Base-by-base conservation (phyloP, 1,284 basidiomycete species). In the Grifola frondosa region DNA sequence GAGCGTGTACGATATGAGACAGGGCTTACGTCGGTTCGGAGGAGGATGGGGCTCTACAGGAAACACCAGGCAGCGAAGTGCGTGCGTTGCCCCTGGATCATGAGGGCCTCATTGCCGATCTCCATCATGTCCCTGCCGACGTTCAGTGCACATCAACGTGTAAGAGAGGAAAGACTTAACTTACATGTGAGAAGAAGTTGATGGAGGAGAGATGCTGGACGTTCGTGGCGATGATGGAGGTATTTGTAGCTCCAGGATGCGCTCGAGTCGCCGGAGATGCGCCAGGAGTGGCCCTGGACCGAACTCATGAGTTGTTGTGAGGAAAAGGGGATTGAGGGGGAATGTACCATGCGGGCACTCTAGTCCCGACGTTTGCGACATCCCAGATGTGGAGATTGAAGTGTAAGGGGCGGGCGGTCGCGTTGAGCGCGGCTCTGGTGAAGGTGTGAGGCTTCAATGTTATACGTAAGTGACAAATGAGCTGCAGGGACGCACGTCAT, bases 41-140 rank as follows among this genome's bases (percentile, higher is more conserved):
- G 61, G 13, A 80, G 61, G 32, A 80, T 78, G 1, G 77, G 78
- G 47, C 74, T 77, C 56, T 80, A 80, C 52, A 79, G 57, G 57
- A 78, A 77, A 12, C 59, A 63, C 78, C 78, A 80, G 16, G 69
- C 71, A 9, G 77, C 75, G 45, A 80, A 79, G 58, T 80, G 78
- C 4, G 75, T 77, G 11, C 76, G 68, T 40, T 78, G 66, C 49
- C 80, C 77, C 48, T 74, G 58, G 25, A 74, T 61, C 0, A 74
- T 77, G 13, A 79, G 58, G 29, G 59, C 63, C 4, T 75, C 75
- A 48, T 79, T 78, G 56, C 75, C 53, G 26, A 77, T 76, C 54
- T 78, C 75, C 76, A 80, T 78, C 77, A 79, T 79, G 52, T 80
- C 77, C 56, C 56, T 58, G 15, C 8, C 16, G 9, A 9, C 28